Conservation (phyloP, 441 rosid genomes). For the Theobroma grandiflorum region DNA sequence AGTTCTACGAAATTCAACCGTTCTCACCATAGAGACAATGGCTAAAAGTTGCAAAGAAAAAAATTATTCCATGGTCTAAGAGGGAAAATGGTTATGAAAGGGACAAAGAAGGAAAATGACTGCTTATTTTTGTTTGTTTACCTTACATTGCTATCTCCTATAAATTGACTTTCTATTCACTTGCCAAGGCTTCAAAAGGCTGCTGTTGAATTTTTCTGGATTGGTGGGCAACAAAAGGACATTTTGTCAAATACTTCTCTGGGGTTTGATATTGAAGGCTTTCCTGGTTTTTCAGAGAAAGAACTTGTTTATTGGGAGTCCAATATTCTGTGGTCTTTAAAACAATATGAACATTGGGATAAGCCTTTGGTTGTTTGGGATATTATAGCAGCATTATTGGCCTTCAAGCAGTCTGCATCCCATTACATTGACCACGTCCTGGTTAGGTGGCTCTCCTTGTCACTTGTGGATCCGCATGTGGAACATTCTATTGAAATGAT, state of each 20-base stretch:
- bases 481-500: conserved; percentile 53
- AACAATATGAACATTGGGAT: conserved; percentile 50
- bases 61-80: neutral
- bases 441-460: conserved; percentile 71
- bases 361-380: conserved; percentile 90
- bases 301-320: conserved; percentile 74
- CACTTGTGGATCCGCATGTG: conserved; percentile 49
- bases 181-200: conserved; percentile 80
- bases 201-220: conserved; percentile 88
- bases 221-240: conserved; percentile 74
- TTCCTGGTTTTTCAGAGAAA: conserved; percentile 55
- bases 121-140: conserved; percentile 26
- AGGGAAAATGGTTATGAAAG: neutral
- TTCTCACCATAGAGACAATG: neutral
- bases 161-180: conserved; percentile 25
- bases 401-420: conserved; percentile 70
- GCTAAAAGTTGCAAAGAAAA: neutral
- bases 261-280: conserved; percentile 47
- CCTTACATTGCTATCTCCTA: conserved; percentile 13
- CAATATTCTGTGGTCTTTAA: conserved; percentile 75
- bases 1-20: neutral
- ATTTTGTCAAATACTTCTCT: conserved; percentile 39
- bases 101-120: neutral
- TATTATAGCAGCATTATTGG: conserved; percentile 68
- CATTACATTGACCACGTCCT: conserved; percentile 61